Evolutionary conservation across 1,139 yeast species (phyloP).

Genomic region (Pichiaceae sp.): DNA sequence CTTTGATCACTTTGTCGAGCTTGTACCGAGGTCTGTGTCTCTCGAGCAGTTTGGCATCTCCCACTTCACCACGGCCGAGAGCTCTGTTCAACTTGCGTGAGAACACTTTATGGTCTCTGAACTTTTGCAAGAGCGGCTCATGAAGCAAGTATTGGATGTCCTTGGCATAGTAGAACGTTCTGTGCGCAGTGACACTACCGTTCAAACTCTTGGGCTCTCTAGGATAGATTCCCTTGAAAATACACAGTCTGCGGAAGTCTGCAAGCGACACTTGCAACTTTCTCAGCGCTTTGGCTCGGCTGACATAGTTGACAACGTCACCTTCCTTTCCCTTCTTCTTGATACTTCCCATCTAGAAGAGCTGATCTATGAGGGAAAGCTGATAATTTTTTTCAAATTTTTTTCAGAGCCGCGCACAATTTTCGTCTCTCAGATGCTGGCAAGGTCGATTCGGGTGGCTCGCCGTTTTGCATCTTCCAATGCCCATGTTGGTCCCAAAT

Average conservation of each 20-base stretch:
- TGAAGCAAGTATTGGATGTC: constrained; percentile 93
- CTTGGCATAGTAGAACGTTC: constrained; percentile 87
- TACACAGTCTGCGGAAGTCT: constrained; percentile 96
- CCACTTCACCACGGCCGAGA: constrained; percentile 84
- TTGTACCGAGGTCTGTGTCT: constrained; percentile 75
- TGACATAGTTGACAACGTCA: constrained; percentile 85
- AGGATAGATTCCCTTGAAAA: constrained; percentile 93
- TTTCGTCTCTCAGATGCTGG: not conserved
- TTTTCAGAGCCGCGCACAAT: not conserved
- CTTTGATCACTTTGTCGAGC: constrained; percentile 85
- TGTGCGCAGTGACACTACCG: constrained; percentile 93
- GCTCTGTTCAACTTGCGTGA: constrained; percentile 87
- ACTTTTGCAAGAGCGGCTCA: constrained; percentile 87
- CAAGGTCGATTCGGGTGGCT: not conserved
- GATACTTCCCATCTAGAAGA: constrained; percentile 34
- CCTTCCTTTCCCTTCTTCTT: constrained; percentile 83
- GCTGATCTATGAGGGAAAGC: not conserved
- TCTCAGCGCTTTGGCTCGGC: constrained; percentile 92
- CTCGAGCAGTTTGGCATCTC: constrained; percentile 82
- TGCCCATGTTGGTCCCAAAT: constrained; percentile 6
- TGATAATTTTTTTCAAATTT: not conserved
- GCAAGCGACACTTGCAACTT: constrained; percentile 90
- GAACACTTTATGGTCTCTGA: constrained; percentile 93
- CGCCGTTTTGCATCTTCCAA: not conserved
- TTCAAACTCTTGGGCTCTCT: constrained; percentile 98